phyloP scores from a whole-genome alignment of 2,329 filamentous ascomycete genomes.

The Claviceps pazoutovae region DNA sequence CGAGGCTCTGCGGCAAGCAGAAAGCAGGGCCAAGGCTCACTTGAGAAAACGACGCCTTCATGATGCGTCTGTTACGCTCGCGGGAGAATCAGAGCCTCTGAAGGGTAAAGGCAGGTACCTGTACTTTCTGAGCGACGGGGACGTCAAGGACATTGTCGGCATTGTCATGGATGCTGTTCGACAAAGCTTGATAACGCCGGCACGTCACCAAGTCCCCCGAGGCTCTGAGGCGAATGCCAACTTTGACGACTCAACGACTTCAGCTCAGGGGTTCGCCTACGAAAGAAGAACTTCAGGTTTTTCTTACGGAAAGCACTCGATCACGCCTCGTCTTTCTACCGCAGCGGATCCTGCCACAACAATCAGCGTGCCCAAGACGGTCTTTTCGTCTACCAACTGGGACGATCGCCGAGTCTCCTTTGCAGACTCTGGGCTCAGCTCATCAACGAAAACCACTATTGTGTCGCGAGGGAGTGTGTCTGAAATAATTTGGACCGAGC shows the following conservation, averaged over 20 bases:
- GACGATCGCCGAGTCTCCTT: not conserved
- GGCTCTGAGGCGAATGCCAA: not conserved
- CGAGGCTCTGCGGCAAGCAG: conserved; percentile 1
- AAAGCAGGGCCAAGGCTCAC: conserved; percentile 1
- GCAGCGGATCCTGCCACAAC: conserved; percentile 20
- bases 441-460: conserved; percentile 14
- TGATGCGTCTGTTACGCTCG: not conserved
- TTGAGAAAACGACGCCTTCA: conserved; percentile 1
- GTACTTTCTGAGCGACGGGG: conserved; percentile 8
- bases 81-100: not conserved
- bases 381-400: conserved; percentile 13
- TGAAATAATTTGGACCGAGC: conserved; percentile 17
- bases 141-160: conserved; percentile 5
- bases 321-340: conserved; percentile 12
- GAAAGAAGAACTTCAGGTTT: conserved; percentile 7
- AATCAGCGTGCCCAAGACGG: conserved; percentile 18
- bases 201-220: not conserved
- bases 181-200: not conserved
- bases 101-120: not conserved
- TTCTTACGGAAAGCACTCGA: conserved; percentile 11
- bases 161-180: conserved; percentile 3
- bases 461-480: conserved; percentile 17
- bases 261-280: too few relatives aligned
- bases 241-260: not conserved
- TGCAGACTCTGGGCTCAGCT: not conserved